Conservation (phyloP, 306 rosid species). For the Pterocarpus santalinus region DNA sequence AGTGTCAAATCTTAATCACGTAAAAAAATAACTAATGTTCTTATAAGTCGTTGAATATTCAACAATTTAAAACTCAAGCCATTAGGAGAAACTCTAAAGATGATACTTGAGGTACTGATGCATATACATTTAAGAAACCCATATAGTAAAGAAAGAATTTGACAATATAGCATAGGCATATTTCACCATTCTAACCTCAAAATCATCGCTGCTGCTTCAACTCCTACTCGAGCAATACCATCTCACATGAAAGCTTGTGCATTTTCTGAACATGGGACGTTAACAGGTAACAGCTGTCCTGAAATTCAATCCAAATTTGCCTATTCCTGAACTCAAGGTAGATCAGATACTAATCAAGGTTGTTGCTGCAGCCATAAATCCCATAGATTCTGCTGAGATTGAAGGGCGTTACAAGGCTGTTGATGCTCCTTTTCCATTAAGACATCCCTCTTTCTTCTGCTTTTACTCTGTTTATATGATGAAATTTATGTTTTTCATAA, state of each 20-base stretch:
- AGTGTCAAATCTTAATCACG: too few species aligned
- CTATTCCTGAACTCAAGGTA: constrained; percentile 49
- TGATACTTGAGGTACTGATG: too few species aligned
- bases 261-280: constrained; percentile 57
- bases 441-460: neutral
- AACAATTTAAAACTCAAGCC: too few species aligned
- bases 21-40: too few species aligned
- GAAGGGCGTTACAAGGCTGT: constrained; percentile 54
- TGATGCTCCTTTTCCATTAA: constrained; percentile 51
- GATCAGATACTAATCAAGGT: constrained; percentile 45
- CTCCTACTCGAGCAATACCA: constrained; percentile 31
- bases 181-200: neutral
- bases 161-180: neutral
- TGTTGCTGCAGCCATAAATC: neutral
- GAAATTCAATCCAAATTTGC: constrained; percentile 47
- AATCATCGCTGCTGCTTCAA: constrained; percentile 43
- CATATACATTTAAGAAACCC: too few species aligned
- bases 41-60: too few species aligned
- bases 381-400: constrained; percentile 18
- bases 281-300: constrained; percentile 48
- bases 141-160: neutral
- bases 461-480: too few species aligned
- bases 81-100: too few species aligned
- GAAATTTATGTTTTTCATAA: too few species aligned
- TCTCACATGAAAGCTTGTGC: constrained; percentile 60